These are phyloP conservation scores for Monilinia polystroma DNA, from an alignment of 2,329 filamentous ascomycete genomes.

Conservation along the genomic window DNA sequence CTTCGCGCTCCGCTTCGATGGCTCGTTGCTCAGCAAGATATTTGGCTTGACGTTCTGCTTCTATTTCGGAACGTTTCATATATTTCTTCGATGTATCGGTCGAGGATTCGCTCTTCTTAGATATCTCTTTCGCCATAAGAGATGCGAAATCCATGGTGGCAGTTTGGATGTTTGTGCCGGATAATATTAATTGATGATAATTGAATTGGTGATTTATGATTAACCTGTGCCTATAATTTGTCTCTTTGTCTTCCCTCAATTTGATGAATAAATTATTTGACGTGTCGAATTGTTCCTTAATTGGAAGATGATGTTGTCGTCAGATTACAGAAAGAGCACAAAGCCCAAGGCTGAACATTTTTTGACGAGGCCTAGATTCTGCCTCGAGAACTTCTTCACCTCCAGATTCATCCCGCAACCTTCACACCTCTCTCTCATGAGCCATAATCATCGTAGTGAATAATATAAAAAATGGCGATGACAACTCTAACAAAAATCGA, in stretches of 20 bases:
- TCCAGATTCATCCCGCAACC: slow-evolving; percentile 24
- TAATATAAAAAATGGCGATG: slow-evolving; percentile 37
- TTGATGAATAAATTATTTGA: not conserved
- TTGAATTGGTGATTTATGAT: not conserved
- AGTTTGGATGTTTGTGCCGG: slow-evolving; percentile 11
- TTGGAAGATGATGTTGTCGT: not conserved
- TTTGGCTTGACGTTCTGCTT: slow-evolving; percentile 74
- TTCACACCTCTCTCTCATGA: not conserved
- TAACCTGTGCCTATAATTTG: not conserved
- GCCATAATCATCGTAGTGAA: slow-evolving; percentile 1
- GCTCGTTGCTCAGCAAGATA: slow-evolving; percentile 81
- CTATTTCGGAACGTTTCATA: slow-evolving; percentile 78
- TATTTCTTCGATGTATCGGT: slow-evolving; percentile 64
- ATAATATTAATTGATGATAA: not conserved
- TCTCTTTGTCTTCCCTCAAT: not conserved
- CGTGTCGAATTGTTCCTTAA: not conserved
- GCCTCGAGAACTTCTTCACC: slow-evolving; percentile 24
- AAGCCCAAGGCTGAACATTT: slow-evolving; percentile 22
- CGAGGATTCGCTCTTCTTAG: slow-evolving; percentile 64
- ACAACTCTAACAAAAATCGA: slow-evolving; percentile 50
- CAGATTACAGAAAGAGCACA: slow-evolving; percentile 8
- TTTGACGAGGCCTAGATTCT: slow-evolving; percentile 24
- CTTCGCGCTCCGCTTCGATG: slow-evolving; percentile 68
- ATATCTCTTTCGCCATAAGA: slow-evolving; percentile 89
- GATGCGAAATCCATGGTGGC: slow-evolving; percentile 87